phyloP scores from a whole-genome alignment of 2,329 filamentous ascomycete genomes.

The Alternaria rosae region DNA sequence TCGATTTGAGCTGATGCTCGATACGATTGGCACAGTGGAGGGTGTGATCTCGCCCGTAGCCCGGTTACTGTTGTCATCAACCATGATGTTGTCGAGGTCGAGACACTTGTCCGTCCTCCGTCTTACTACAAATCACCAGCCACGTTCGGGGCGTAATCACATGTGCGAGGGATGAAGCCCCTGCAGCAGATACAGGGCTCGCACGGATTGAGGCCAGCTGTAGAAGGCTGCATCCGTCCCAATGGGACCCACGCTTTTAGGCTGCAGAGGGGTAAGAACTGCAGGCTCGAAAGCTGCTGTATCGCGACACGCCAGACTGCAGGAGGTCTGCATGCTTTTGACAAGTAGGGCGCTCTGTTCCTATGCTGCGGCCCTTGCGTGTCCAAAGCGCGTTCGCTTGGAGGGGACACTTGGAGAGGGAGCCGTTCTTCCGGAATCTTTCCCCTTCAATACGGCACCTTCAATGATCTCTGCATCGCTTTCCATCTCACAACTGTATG shows the following conservation, averaged over 20 bases:
- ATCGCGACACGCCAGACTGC: neutral
- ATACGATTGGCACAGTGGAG: conserved; percentile 10
- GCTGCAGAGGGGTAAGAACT: neutral
- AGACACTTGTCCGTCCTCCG: neutral
- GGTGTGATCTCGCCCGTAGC: neutral
- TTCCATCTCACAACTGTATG: neutral
- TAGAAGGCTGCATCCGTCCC: neutral
- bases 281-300: neutral
- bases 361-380: neutral
- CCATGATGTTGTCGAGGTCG: neutral
- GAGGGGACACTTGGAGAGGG: neutral
- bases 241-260: neutral
- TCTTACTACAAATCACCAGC: neutral
- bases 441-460: neutral
- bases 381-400: neutral
- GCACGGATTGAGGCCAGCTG: neutral
- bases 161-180: neutral
- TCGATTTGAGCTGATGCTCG: conserved; percentile 29
- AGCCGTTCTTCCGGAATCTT: neutral
- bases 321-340: neutral
- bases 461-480: neutral
- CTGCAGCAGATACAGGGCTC: neutral
- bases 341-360: neutral
- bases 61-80: neutral
- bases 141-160: neutral